A percentile compares a stretch with the other conserved stretches of the same genome.
Evolutionary conservation across 2,329 filamentous ascomycete genomes (phyloP).

Genomic region (Zalaria obscura): DNA sequence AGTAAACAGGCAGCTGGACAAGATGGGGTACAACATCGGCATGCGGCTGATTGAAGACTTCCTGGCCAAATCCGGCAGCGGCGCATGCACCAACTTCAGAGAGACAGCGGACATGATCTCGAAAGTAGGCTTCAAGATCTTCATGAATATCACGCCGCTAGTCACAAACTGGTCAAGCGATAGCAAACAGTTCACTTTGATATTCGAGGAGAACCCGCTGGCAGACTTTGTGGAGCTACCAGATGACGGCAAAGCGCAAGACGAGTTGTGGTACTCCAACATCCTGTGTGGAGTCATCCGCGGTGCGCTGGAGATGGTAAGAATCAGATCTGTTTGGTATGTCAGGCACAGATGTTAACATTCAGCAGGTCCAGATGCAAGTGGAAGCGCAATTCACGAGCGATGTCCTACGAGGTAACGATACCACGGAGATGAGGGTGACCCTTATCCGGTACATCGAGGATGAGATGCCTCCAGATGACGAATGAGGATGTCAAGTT

Average conservation of each 20-base stretch:
- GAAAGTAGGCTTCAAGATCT: conserved; percentile 98
- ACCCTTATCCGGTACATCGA: conserved; percentile 88
- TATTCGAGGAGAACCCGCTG: conserved; percentile 94
- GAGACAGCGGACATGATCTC: conserved; percentile 96
- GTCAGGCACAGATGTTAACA: neutral
- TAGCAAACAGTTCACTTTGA: conserved; percentile 87
- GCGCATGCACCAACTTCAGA: conserved; percentile 79
- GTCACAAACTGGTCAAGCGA: conserved; percentile 94
- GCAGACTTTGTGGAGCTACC: conserved; percentile 96
- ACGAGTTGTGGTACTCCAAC: conserved; percentile 97
- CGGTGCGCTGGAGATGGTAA: conserved; percentile 88
- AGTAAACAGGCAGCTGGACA: conserved; percentile 95
- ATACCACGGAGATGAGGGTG: conserved; percentile 94
- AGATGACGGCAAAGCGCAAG: conserved; percentile 87
- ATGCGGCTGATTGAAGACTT: conserved; percentile 94
- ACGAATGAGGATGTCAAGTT: conserved; percentile 49
- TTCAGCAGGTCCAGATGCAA: conserved; percentile 74
- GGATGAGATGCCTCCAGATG: conserved; percentile 91
- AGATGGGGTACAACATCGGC: conserved; percentile 99
- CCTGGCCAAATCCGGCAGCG: conserved; percentile 83
- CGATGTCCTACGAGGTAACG: conserved; percentile 81
- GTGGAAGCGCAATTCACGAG: conserved; percentile 94
- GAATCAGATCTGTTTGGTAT: conserved; percentile 5
- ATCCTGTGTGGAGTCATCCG: conserved; percentile 87
- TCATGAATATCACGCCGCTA: conserved; percentile 87